Evolutionary conservation across 257 asterid species (phyloP).

Genomic region (Anisodus tanguticus): DNA sequence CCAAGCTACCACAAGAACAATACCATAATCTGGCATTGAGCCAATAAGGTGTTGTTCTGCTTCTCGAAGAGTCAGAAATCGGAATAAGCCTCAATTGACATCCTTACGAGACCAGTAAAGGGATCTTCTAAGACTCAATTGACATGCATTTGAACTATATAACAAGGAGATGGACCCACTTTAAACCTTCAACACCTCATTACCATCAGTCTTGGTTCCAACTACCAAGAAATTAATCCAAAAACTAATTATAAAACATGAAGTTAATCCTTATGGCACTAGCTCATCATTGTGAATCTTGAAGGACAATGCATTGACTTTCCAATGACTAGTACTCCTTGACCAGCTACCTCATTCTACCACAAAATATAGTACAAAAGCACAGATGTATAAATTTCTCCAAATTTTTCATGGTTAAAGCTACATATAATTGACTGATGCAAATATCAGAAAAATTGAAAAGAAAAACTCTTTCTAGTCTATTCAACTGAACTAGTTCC

Average conservation of each 20-base stretch:
- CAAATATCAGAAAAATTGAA: not conserved
- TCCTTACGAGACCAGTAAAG: not conserved
- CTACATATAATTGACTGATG: not conserved
- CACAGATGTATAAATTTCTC: not conserved
- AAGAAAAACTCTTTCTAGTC: not conserved
- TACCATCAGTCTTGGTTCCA: not conserved
- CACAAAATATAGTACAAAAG: not conserved
- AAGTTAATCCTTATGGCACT: not conserved
- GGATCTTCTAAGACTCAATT: not conserved
- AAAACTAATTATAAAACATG: not conserved
- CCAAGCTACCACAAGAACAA: not conserved
- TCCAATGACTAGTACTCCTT: not conserved
- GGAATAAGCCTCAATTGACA: not conserved
- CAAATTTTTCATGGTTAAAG: not conserved
- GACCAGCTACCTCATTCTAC: not conserved
- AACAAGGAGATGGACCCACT: slow-evolving; percentile 3
- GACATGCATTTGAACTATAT: slow-evolving; percentile 17
- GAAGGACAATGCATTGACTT: not conserved
- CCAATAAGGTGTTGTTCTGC: slow-evolving; percentile 11
- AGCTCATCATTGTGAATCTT: not conserved
- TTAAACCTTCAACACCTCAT: slow-evolving; percentile 21
- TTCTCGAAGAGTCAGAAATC: not conserved
- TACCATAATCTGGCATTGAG: not conserved
- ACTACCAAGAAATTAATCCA: not conserved
- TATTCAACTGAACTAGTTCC: not conserved